A percentile compares a stretch with the other conserved stretches of the same genome.
These are phyloP conservation scores for Collybia sp. DNA, from an alignment of 768 basidiomycete genomes.

Conservation along the genomic window DNA sequence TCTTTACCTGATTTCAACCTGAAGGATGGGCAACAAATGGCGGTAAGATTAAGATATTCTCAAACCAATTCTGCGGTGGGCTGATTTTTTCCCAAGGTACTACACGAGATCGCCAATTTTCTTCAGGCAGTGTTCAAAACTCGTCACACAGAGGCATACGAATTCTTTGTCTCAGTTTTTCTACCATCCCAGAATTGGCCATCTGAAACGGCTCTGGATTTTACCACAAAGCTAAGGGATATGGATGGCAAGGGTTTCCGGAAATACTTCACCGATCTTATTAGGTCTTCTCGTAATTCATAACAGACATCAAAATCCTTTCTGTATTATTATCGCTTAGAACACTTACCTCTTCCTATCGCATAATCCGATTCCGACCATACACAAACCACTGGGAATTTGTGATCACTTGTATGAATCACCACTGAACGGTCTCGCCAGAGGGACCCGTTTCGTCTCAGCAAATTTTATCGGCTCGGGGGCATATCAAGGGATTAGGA, in stretches of 20 bases:
- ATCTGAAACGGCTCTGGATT: conserved; percentile 67
- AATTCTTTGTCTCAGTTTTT: conserved; percentile 74
- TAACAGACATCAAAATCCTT: conserved; percentile 29
- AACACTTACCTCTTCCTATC: not conserved
- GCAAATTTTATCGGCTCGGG: too few species aligned
- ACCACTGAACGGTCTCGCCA: too few species aligned
- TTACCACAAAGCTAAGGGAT: conserved; percentile 70
- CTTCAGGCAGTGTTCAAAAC: conserved; percentile 75
- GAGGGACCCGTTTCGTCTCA: too few species aligned
- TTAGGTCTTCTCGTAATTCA: conserved; percentile 65
- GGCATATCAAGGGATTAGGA: too few species aligned
- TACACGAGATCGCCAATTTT: conserved; percentile 85
- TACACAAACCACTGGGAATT: too few species aligned
- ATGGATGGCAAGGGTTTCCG: conserved; percentile 73
- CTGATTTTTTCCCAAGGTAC: conserved; percentile 47
- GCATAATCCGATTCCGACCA: too few species aligned
- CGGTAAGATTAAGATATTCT: conserved; percentile 36
- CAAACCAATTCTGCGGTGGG: not conserved
- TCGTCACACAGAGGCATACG: conserved; percentile 77
- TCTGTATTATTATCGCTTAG: not conserved
- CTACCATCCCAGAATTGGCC: conserved; percentile 92
- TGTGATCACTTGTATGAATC: too few species aligned
- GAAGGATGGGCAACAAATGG: conserved; percentile 82
- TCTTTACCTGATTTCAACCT: conserved; percentile 78
- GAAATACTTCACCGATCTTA: conserved; percentile 85